phyloP scores from a whole-genome alignment of 202 grass and related monocot species.

The Alloteropsis angusta region DNA sequence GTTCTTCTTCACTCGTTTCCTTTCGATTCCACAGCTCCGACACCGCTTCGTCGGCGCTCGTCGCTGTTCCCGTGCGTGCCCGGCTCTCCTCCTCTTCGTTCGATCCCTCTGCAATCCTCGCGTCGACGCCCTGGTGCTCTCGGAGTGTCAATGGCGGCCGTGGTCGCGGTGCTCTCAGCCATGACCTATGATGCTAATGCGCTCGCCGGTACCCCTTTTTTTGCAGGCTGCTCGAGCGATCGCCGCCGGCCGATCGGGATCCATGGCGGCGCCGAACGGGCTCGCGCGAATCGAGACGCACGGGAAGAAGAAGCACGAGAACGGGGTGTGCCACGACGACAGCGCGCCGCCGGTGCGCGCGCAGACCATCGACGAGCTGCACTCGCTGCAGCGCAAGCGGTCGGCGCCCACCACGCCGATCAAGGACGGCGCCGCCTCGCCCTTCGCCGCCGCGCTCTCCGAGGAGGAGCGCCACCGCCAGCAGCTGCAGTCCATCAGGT shows the following conservation, averaged over 20 bases:
- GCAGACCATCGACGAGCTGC: conserved; percentile 96
- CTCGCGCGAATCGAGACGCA: conserved; percentile 49
- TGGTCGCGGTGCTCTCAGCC: not conserved
- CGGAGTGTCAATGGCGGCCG: not conserved
- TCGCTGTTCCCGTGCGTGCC: conserved; percentile 8
- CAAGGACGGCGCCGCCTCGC: conserved; percentile 44
- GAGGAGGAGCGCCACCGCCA: conserved; percentile 76
- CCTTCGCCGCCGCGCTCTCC: conserved; percentile 56
- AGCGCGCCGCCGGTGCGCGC: conserved; percentile 69
- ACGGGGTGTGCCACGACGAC: conserved; percentile 97
- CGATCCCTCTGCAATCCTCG: not conserved
- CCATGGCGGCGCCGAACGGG: conserved; percentile 34
- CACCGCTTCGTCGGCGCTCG: not conserved
- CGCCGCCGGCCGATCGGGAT: not conserved
- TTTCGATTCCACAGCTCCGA: not conserved
- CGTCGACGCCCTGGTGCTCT: not conserved
- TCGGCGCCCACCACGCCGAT: conserved; percentile 94
- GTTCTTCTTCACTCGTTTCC: not conserved
- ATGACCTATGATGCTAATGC: conserved; percentile 1
- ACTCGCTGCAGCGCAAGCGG: conserved; percentile 91
- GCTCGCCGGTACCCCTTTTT: not conserved
- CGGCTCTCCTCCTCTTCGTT: not conserved
- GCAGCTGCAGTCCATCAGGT: conserved; percentile 96
- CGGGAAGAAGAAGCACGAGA: conserved; percentile 39
- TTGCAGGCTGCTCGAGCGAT: not conserved